A percentile compares a stretch with the other conserved stretches of the same genome.
Evolutionary conservation across 2,329 filamentous ascomycete genomes (phyloP).

Genomic region (Botrytis fragariae): DNA sequence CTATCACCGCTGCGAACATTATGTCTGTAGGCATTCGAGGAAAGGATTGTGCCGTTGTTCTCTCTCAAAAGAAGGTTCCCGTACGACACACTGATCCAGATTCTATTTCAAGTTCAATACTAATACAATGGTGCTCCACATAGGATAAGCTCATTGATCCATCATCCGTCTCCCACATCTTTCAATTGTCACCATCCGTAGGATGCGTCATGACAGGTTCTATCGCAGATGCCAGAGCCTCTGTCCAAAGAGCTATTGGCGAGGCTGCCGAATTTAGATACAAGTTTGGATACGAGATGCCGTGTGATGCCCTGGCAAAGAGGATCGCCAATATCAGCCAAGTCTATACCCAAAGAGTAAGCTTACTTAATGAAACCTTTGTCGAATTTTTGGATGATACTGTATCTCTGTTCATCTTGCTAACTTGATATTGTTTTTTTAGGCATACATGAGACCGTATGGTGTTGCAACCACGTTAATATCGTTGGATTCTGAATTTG

Average conservation of each 20-base stretch:
- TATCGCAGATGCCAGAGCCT: constrained; percentile 93
- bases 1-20: constrained; percentile 98
- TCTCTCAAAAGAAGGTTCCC: constrained; percentile 99
- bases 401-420: constrained; percentile 20
- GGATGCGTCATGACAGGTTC: constrained; percentile 98
- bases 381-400: constrained; percentile 36
- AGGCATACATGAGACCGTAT: constrained; percentile 97
- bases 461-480: constrained; percentile 95
- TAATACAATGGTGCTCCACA: constrained; percentile 27
- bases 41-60: constrained; percentile 94
- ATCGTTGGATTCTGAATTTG: constrained; percentile 86
- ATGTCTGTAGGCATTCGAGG: constrained; percentile 94
- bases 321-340: constrained; percentile 98
- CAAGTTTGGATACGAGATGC: constrained; percentile 99
- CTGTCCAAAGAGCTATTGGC: constrained; percentile 85
- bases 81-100: constrained; percentile 54
- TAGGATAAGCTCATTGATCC: constrained; percentile 99
- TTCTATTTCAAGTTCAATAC: constrained; percentile 23
- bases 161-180: constrained; percentile 94
- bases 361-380: constrained; percentile 37
- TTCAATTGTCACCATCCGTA: constrained; percentile 92
- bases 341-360: constrained; percentile 95
- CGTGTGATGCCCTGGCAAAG: constrained; percentile 94
- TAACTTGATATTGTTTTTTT: constrained; percentile 28
- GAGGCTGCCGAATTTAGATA: constrained; percentile 98